These are phyloP conservation scores for Pythium rhizo-oryzae DNA, from an alignment of 352 stramenopile genomes.

Conservation along the genomic window DNA sequence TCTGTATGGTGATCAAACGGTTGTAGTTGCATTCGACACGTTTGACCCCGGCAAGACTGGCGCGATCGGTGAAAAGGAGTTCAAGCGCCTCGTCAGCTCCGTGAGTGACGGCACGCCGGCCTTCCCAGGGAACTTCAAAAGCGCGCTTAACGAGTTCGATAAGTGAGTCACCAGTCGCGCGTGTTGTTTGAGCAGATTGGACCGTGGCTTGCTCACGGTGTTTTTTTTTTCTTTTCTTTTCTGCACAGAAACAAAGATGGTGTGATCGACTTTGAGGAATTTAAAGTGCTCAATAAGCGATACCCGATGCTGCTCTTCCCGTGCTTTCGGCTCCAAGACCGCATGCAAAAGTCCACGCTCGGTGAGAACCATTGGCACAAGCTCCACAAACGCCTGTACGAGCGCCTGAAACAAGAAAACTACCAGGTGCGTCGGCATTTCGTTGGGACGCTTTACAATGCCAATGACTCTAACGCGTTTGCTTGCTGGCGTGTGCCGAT, in stretches of 20 bases:
- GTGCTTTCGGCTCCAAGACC: constrained; percentile 91
- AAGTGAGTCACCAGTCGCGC: constrained; percentile 29
- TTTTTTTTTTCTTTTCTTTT: neutral
- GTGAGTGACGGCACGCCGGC: constrained; percentile 88
- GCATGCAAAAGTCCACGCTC: constrained; percentile 90
- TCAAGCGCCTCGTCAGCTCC: constrained; percentile 69
- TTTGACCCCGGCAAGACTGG: constrained; percentile 87
- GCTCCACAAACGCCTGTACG: constrained; percentile 73
- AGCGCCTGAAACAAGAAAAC: constrained; percentile 71
- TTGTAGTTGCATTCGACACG: constrained; percentile 91
- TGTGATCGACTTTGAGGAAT: constrained; percentile 93
- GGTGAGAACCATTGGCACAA: constrained; percentile 80
- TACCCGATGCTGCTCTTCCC: constrained; percentile 93
- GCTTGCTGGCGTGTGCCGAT: neutral
- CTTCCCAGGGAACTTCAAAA: constrained; percentile 90
- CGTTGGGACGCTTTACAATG: too few relatives aligned
- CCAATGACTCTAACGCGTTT: too few relatives aligned
- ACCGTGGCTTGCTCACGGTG: too few relatives aligned
- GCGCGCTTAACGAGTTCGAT: constrained; percentile 88
- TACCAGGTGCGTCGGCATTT: too few relatives aligned
- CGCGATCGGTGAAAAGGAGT: constrained; percentile 83
- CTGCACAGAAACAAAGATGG: constrained; percentile 83
- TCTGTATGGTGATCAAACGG: too few relatives aligned
- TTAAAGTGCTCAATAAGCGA: constrained; percentile 90
- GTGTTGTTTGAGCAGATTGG: too few relatives aligned